Conservation (phyloP, 306 rosid species). For the Rosa multiflora region DNA sequence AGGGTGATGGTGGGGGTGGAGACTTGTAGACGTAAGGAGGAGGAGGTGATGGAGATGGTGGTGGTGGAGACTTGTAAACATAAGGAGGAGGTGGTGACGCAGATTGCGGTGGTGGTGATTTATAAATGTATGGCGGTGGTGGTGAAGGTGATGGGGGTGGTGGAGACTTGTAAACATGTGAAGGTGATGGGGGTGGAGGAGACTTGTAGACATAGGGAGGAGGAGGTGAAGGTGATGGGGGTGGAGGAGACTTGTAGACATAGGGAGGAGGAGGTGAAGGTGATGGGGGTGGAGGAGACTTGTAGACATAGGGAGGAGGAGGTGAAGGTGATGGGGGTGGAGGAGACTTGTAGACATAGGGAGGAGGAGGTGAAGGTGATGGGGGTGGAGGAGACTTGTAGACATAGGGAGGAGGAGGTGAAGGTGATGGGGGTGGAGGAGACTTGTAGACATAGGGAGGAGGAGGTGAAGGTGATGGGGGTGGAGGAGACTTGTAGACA, state of each 20-base stretch:
- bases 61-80: neutral
- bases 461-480: neutral
- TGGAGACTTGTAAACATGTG: neutral
- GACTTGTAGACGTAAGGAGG: no score
- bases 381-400: neutral
- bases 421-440: neutral
- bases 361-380: neutral
- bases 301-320: neutral
- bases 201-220: neutral
- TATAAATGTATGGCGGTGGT: constrained; percentile 6
- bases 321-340: neutral
- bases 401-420: neutral
- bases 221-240: neutral
- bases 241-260: neutral
- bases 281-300: neutral
- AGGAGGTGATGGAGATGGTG: no score
- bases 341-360: neutral
- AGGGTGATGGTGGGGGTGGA: no score
- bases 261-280: neutral
- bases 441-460: neutral
- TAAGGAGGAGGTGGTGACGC: neutral
- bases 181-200: neutral
- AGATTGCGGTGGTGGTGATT: neutral
- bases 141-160: constrained; percentile 15
- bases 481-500: neutral